Conservation (phyloP, 768 basidiomycete genomes). For the Trametopsis cervina region DNA sequence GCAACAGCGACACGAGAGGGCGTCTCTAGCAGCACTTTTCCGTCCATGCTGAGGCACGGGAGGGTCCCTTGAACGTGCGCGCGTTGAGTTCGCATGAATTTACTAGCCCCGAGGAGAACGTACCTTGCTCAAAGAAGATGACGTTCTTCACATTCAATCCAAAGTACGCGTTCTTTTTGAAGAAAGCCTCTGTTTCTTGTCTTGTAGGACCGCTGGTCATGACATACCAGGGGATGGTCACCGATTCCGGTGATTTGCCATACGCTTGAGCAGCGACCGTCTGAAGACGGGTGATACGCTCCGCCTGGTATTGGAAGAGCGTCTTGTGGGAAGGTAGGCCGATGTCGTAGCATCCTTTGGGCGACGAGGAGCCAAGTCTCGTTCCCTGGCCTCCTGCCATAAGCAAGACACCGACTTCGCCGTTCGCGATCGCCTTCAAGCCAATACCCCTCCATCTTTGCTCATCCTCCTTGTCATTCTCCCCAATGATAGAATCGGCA, state of each 20-base stretch:
- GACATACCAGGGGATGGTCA: conserved; percentile 92
- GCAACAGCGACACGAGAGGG: conserved; percentile 83
- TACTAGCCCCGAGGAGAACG: conserved; percentile 14
- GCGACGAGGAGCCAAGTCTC: conserved; percentile 82
- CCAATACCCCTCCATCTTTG: conserved; percentile 74
- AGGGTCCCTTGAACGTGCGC: conserved; percentile 67
- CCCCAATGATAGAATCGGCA: conserved; percentile 52
- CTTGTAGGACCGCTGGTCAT: conserved; percentile 99
- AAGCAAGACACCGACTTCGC: conserved; percentile 89
- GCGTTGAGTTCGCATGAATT: neutral
- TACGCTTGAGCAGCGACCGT: conserved; percentile 55
- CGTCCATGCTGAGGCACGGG: conserved; percentile 90
- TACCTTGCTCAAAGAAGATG: conserved; percentile 96
- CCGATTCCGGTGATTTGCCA: conserved; percentile 48
- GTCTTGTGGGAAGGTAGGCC: conserved; percentile 88
- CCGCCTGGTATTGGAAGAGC: conserved; percentile 97
- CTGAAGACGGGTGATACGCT: conserved; percentile 84
- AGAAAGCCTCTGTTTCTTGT: conserved; percentile 79
- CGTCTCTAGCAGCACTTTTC: conserved; percentile 85
- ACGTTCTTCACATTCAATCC: conserved; percentile 77
- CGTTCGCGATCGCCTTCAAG: conserved; percentile 69
- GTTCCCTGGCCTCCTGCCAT: conserved; percentile 99
- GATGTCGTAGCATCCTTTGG: conserved; percentile 98
- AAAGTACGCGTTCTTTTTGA: conserved; percentile 70
- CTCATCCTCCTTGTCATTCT: conserved; percentile 40